Evolutionary conservation across 1,139 yeast species (phyloP).

Genomic region (Zhuliangozyma parablackwelliae): DNA sequence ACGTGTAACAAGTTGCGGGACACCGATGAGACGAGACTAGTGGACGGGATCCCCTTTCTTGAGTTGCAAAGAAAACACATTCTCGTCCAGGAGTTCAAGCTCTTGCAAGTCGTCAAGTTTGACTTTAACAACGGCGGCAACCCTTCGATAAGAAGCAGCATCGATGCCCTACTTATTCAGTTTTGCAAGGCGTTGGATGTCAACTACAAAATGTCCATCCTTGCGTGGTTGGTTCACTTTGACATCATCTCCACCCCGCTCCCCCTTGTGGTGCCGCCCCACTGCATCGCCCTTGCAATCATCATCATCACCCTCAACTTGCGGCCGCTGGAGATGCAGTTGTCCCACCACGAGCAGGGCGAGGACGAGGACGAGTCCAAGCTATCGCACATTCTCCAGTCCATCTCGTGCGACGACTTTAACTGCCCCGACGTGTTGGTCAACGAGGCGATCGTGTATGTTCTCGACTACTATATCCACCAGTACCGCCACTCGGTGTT

Average conservation of each 20-base stretch:
- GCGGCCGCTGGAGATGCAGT: constrained; percentile 32
- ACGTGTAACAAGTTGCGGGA: constrained; percentile 41
- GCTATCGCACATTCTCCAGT: constrained; percentile 23
- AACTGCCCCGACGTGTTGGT: constrained; percentile 50
- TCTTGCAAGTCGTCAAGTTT: constrained; percentile 70
- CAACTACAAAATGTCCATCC: constrained; percentile 41
- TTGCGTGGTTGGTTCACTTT: constrained; percentile 72
- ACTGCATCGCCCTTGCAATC: constrained; percentile 72
- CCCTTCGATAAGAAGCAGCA: constrained; percentile 21
- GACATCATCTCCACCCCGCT: constrained; percentile 75
- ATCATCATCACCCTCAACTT: constrained; percentile 39
- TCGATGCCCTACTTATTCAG: constrained; percentile 68
- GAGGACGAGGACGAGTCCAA: constrained; percentile 26
- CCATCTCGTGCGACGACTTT: constrained; percentile 38
- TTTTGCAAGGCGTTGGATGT: constrained; percentile 54
- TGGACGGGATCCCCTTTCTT: constrained; percentile 14
- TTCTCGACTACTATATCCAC: constrained; percentile 60
- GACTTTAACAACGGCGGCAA: constrained; percentile 58
- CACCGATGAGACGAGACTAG: constrained; percentile 18
- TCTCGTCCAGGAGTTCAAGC: constrained; percentile 59
- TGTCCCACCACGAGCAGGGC: constrained; percentile 15
- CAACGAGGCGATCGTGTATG: constrained; percentile 56
- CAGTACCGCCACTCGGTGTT: constrained; percentile 34
- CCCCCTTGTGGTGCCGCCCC: constrained; percentile 71
- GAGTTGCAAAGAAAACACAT: constrained; percentile 53